Evolutionary conservation across 257 asterid species (phyloP).

Genomic region (Echium plantagineum): DNA sequence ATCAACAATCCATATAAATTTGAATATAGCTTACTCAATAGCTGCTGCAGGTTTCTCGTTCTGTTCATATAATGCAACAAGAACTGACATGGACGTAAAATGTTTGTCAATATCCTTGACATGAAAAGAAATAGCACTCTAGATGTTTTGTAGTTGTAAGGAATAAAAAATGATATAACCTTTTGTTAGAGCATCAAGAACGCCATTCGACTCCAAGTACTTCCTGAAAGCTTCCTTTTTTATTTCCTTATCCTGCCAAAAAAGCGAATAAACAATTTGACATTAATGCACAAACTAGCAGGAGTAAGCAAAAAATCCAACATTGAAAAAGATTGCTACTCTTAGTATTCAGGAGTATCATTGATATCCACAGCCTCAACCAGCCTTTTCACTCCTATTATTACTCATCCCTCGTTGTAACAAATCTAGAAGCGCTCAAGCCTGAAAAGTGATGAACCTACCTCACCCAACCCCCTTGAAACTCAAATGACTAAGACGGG

Average conservation of each 20-base stretch:
- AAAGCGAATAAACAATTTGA: neutral
- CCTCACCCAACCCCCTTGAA: too few species aligned
- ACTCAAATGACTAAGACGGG: neutral
- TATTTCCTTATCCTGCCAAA: slow-evolving; percentile 76
- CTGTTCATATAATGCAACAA: slow-evolving; percentile 86
- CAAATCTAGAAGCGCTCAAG: too few species aligned
- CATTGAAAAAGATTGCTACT: too few species aligned
- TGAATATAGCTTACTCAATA: slow-evolving; percentile 55
- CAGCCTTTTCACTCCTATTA: too few species aligned
- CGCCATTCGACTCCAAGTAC: slow-evolving; percentile 84
- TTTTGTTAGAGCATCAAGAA: slow-evolving; percentile 79
- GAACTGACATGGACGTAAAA: slow-evolving; percentile 34
- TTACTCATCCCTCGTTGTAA: too few species aligned
- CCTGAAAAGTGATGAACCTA: too few species aligned
- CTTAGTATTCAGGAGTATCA: neutral
- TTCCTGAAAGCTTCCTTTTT: slow-evolving; percentile 93
- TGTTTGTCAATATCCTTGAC: slow-evolving; percentile 1
- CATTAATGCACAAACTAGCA: neutral
- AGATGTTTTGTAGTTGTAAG: neutral
- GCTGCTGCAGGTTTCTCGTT: slow-evolving; percentile 88
- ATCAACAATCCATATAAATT: neutral
- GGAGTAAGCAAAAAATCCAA: neutral
- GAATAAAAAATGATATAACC: slow-evolving; percentile 27
- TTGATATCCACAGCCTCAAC: too few species aligned
- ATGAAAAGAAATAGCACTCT: neutral